Conservation (phyloP, 1,139 yeast genomes). For the Sugiyamaella paludigena region DNA sequence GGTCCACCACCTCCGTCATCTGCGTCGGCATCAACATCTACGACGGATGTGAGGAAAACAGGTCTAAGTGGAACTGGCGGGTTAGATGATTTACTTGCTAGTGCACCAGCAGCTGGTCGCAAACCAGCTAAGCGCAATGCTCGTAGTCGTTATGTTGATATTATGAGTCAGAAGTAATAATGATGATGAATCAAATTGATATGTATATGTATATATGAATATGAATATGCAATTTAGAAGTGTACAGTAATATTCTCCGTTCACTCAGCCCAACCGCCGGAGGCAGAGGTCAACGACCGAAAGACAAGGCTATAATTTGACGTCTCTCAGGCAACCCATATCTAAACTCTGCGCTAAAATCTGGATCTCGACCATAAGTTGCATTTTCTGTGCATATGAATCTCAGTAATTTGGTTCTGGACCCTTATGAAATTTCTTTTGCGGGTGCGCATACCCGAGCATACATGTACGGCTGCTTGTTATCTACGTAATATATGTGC, state of each 20-base stretch:
- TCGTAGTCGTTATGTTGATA: slow-evolving; percentile 74
- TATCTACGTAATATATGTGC: too few relatives aligned
- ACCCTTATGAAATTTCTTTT: slow-evolving; percentile 18
- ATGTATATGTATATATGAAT: neutral
- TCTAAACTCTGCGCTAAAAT: too few relatives aligned
- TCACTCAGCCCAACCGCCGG: too few relatives aligned
- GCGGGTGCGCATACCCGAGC: neutral
- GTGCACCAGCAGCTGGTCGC: slow-evolving; percentile 42
- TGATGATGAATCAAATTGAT: neutral
- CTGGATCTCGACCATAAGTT: too few relatives aligned
- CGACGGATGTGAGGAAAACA: slow-evolving; percentile 8
- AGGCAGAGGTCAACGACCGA: too few relatives aligned
- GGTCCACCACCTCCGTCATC: slow-evolving; percentile 9
- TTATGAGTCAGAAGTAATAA: slow-evolving; percentile 48
- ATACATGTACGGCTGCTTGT: neutral
- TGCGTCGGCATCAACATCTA: slow-evolving; percentile 7
- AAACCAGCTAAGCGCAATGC: slow-evolving; percentile 65
- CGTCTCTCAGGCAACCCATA: too few relatives aligned
- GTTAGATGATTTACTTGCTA: slow-evolving; percentile 65
- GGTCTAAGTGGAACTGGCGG: slow-evolving; percentile 42
- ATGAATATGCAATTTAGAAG: neutral
- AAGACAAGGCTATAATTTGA: too few relatives aligned
- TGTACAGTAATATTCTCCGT: too few relatives aligned
- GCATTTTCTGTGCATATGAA: too few relatives aligned
- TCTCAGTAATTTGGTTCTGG: too few relatives aligned